These are phyloP conservation scores for Falciphora oryzae DNA, from an alignment of 2,329 filamentous ascomycete species.

Conservation along the genomic window DNA sequence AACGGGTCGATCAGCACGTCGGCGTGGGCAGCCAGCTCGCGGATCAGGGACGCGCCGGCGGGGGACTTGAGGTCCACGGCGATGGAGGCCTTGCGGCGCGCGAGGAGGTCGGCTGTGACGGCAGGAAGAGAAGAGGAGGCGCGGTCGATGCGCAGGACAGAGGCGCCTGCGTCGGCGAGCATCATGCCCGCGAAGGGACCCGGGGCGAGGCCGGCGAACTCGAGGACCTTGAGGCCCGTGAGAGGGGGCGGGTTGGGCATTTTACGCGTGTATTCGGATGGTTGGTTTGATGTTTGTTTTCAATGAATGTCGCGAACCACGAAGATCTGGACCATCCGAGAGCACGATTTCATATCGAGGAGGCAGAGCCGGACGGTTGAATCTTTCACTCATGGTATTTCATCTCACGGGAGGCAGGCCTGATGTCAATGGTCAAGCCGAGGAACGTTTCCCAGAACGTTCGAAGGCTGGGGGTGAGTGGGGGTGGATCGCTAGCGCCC, in stretches of 20 bases:
- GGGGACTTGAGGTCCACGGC: conserved; percentile 70
- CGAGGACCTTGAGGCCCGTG: conserved; percentile 49
- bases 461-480: too few species aligned
- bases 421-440: too few species aligned
- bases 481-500: too few species aligned
- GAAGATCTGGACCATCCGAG: too few species aligned
- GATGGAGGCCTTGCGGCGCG: conserved; percentile 75
- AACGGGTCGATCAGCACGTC: conserved; percentile 93
- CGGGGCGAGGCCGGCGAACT: conserved; percentile 57
- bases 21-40: conserved; percentile 52
- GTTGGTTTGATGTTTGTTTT: too few species aligned
- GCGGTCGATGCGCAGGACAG: conserved; percentile 81
- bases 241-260: conserved; percentile 38
- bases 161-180: conserved; percentile 83
- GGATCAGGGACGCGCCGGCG: conserved; percentile 59
- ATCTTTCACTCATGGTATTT: too few species aligned
- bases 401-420: too few species aligned
- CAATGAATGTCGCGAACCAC: too few species aligned
- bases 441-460: too few species aligned
- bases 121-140: conserved; percentile 29
- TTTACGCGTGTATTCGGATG: not conserved
- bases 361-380: too few species aligned
- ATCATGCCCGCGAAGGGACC: conserved; percentile 86
- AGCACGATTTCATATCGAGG: too few species aligned
- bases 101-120: conserved; percentile 64